A percentile compares a stretch with the other conserved stretches of the same genome.
Evolutionary conservation across 192 early-diverging fungal genomes (phyloP).

Genomic region (Helicostylum pulchrum): DNA sequence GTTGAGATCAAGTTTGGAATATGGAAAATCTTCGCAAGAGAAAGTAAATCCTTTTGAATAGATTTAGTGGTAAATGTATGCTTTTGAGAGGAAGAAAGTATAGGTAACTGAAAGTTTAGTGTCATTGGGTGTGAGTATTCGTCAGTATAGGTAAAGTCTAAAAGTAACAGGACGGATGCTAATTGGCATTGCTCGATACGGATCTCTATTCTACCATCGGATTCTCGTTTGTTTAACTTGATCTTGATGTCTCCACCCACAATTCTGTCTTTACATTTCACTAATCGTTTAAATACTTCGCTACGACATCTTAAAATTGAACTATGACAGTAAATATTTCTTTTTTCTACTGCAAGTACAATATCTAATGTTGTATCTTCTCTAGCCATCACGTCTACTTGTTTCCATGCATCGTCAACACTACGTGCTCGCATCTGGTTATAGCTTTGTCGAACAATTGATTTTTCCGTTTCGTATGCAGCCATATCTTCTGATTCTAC

Average conservation of each 20-base stretch:
- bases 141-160: slow-evolving; percentile 58
- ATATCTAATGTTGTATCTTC: slow-evolving; percentile 42
- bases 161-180: slow-evolving; percentile 37
- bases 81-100: not conserved
- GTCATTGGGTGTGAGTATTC: slow-evolving; percentile 44
- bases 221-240: not conserved
- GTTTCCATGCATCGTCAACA: slow-evolving; percentile 15
- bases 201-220: slow-evolving; percentile 6
- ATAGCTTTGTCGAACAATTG: not conserved
- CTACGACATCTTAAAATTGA: slow-evolving; percentile 46
- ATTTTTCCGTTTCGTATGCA: not conserved
- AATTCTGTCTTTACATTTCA: not conserved
- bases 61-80: not conserved
- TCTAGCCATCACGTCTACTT: not conserved
- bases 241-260: not conserved
- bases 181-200: slow-evolving; percentile 24
- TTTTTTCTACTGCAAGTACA: slow-evolving; percentile 40
- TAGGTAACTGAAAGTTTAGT: slow-evolving; percentile 2
- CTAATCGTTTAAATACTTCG: slow-evolving; percentile 34
- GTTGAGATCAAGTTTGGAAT: slow-evolving; percentile 38
- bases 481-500: slow-evolving; percentile 30
- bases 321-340: slow-evolving; percentile 43
- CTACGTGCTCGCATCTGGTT: not conserved
- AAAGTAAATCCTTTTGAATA: slow-evolving; percentile 39
- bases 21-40: slow-evolving; percentile 31